Percentiles rank a stretch among this genome's conserved stretches.
phyloP scores from a whole-genome alignment of 2,329 filamentous ascomycete species.

The Fulvia fulva region DNA sequence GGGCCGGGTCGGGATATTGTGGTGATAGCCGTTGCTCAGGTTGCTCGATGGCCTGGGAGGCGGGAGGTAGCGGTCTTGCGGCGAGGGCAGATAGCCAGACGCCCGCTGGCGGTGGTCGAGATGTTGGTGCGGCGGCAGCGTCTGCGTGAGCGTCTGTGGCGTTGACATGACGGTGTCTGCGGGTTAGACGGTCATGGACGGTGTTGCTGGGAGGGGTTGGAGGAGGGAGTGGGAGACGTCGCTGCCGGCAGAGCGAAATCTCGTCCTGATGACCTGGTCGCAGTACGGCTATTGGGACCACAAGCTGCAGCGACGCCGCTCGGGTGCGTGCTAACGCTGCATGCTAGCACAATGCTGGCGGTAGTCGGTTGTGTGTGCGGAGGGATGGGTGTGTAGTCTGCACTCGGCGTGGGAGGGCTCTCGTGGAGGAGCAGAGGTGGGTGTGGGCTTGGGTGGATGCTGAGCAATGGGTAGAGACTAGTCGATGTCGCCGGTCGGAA shows the following conservation, averaged over 20 bases:
- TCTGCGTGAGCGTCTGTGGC: slow-evolving; percentile 31
- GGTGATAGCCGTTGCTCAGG: slow-evolving; percentile 30
- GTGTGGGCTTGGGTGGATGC: neutral
- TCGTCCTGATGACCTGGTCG: neutral
- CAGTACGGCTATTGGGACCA: neutral
- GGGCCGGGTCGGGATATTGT: slow-evolving; percentile 31
- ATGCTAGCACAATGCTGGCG: neutral
- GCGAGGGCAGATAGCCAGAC: slow-evolving; percentile 25
- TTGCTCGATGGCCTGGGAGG: slow-evolving; percentile 32
- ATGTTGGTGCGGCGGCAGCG: slow-evolving; percentile 29
- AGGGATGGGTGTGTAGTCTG: neutral
- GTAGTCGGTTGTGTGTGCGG: neutral
- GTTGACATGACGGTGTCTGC: slow-evolving; percentile 27
- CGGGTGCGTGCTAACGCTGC: neutral
- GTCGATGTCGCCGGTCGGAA: too few species aligned
- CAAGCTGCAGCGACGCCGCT: neutral
- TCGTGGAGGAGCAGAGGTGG: neutral
- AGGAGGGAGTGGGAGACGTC: neutral
- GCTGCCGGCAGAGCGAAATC: neutral
- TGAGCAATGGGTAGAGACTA: neutral
- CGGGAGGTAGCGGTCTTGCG: slow-evolving; percentile 31
- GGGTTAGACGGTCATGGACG: slow-evolving; percentile 2
- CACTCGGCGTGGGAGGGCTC: neutral
- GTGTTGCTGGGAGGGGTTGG: neutral
- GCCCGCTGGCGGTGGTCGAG: slow-evolving; percentile 29